A percentile compares a stretch with the other conserved stretches of the same genome.
Evolutionary conservation across 345 rosid species (phyloP).

Genomic region (Anastatica hierochuntica): DNA sequence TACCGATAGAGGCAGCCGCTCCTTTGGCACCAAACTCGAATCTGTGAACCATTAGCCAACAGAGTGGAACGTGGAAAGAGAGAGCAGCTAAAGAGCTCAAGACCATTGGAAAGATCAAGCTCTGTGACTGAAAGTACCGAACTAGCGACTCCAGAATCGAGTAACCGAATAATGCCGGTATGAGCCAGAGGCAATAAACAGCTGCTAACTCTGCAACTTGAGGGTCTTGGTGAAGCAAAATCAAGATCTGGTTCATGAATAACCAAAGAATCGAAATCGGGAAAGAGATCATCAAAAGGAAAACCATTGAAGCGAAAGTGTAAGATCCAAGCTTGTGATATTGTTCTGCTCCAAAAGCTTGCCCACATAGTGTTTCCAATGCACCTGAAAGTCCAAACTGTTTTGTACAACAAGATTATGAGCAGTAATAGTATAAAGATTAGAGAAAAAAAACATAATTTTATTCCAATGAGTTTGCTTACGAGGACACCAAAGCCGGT

Average conservation of each 20-base stretch:
- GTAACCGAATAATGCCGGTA: slow-evolving; percentile 25
- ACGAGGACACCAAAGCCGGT: slow-evolving; percentile 28
- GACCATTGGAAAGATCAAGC: background rate
- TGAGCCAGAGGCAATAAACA: slow-evolving; percentile 18
- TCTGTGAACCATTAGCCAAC: slow-evolving; percentile 25
- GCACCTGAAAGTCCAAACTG: slow-evolving; percentile 65
- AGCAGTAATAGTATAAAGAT: background rate
- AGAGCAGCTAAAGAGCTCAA: background rate
- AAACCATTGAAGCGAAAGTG: slow-evolving; percentile 20
- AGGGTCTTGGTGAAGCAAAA: slow-evolving; percentile 25
- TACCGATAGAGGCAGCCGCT: slow-evolving; percentile 19
- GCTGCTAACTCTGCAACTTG: slow-evolving; percentile 21
- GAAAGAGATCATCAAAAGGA: slow-evolving; percentile 10
- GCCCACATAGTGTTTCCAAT: slow-evolving; percentile 77
- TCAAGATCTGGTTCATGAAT: slow-evolving; percentile 22
- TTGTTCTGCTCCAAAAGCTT: slow-evolving; percentile 72
- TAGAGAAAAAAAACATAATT: background rate
- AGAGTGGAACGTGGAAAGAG: background rate
- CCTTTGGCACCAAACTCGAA: slow-evolving; percentile 23
- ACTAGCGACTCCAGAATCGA: slow-evolving; percentile 13
- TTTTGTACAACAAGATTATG: background rate
- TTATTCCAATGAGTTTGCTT: background rate
- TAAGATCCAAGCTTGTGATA: slow-evolving; percentile 31
- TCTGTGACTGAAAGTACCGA: background rate
- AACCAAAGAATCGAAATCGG: slow-evolving; percentile 25